Evolutionary conservation across 2,329 filamentous ascomycete genomes (phyloP).

Genomic region (Microcyclospora pomicola): DNA sequence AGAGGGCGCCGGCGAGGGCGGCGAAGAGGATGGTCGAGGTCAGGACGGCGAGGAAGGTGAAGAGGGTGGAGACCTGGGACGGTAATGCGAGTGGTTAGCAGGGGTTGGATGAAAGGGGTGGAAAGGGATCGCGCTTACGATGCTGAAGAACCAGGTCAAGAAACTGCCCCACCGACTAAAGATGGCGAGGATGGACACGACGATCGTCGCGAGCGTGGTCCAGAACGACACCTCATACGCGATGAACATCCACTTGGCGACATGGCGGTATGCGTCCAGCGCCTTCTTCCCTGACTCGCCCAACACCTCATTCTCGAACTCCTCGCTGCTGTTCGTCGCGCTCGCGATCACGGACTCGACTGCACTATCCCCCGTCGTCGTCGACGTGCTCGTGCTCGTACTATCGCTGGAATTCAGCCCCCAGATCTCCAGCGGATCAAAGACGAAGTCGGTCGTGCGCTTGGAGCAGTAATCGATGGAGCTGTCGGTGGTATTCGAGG

Average conservation of each 20-base stretch:
- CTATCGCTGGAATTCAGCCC: conserved; percentile 42
- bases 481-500: conserved; percentile 31
- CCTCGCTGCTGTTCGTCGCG: conserved; percentile 37
- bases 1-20: conserved; percentile 54
- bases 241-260: conserved; percentile 71
- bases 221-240: conserved; percentile 63
- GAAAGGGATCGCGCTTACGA: conserved; percentile 37
- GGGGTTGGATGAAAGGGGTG: conserved; percentile 5
- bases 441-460: conserved; percentile 62
- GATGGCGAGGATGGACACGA: conserved; percentile 69
- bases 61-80: conserved; percentile 36
- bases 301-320: conserved; percentile 31
- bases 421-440: conserved; percentile 54
- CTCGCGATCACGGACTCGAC: conserved; percentile 28
- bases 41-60: conserved; percentile 51
- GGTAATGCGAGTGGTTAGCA: conserved; percentile 1
- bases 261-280: conserved; percentile 57
- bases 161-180: conserved; percentile 73
- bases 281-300: conserved; percentile 53
- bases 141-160: conserved; percentile 63
- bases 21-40: conserved; percentile 63
- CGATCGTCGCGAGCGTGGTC: conserved; percentile 54
- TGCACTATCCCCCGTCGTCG: conserved; percentile 9
- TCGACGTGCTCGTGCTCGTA: conserved; percentile 6
- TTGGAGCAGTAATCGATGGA: conserved; percentile 49